phyloP scores from a whole-genome alignment of 129 eudicot genomes.

The Apium graveolens region DNA sequence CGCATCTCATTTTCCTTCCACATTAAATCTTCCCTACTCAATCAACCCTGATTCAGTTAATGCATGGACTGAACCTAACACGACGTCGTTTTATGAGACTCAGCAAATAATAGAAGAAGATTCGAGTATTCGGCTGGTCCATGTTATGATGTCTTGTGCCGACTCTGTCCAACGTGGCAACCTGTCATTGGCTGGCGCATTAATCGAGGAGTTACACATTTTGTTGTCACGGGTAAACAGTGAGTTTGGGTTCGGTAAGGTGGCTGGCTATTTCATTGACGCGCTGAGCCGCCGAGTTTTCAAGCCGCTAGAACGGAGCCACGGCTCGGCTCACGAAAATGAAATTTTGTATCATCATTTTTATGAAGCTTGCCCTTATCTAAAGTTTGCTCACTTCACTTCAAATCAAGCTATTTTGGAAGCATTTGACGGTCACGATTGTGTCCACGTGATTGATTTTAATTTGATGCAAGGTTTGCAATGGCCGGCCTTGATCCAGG shows the following conservation, averaged over 20 bases:
- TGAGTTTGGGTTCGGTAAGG: conserved; percentile 65
- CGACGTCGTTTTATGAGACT: neutral
- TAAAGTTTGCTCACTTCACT: conserved; percentile 84
- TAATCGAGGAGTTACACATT: conserved; percentile 40
- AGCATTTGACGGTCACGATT: conserved; percentile 58
- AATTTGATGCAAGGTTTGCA: conserved; percentile 73
- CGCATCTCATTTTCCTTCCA: neutral
- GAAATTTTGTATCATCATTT: conserved; percentile 54
- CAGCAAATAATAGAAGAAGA: conserved; percentile 46
- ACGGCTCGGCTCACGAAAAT: conserved; percentile 27
- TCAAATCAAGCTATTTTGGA: conserved; percentile 89
- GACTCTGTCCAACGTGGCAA: conserved; percentile 69
- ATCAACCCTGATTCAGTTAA: neutral
- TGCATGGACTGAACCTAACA: neutral
- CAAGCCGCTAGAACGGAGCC: conserved; percentile 12
- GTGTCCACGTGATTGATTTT: conserved; percentile 86
- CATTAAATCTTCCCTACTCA: no score
- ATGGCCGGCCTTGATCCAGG: conserved; percentile 90
- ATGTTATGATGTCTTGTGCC: conserved; percentile 76
- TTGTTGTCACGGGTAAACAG: conserved; percentile 46
- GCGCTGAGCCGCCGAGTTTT: conserved; percentile 60
- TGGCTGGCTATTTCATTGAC: conserved; percentile 67
- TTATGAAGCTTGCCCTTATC: conserved; percentile 73
- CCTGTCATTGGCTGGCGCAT: conserved; percentile 46
- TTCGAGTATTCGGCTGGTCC: conserved; percentile 58